Evolutionary conservation across 257 asterid genomes (phyloP), one percentile per base, ranked within the genome.

Genomic region (Ligustrum vulgare): DNA sequence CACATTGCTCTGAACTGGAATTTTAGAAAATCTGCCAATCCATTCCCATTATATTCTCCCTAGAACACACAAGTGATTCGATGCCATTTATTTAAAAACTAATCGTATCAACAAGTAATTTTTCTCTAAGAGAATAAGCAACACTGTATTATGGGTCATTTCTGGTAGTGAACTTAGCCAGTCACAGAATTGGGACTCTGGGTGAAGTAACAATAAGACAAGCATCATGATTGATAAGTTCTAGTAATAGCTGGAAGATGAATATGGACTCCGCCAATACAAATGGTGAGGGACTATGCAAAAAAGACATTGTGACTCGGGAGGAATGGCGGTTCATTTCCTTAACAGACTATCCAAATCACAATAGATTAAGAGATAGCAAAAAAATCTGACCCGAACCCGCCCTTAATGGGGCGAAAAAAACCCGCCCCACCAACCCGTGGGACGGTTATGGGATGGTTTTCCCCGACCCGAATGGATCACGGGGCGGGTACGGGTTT

Each of bases 221-320:
- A 77, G 39, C 51, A 35, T 67, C 45, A 66, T 67, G 63, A 33
- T 25, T 33, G 49, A 60, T 16, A 65, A 71, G 18, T 72, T 72
- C 60, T 12, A 56, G 71, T 28, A 65, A 47, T 33, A 64, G 36
- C 69, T 66, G 45, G 23, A 49, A 80, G 54, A 67, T n/a, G 36
- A 15, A 71, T 34, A 62, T 6, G 72, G 62, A 39, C 76, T 39
- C 80, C 45, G 34, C 65, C 79, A 78, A 49, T 72, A 71, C 12
- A 67, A 71, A 68, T 28, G 70, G 72, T 39, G 68, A 12, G 51
- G 51, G 4, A 43, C 51, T 43, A 43, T 3, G 18, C 16, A 12
- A 43, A 43, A 12, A 43, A 43, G 51, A 43, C 51, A 43, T 43
- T 43, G 51, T 43, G 51, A 18, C 39, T 70, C 62, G 47, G 34